These are phyloP conservation scores for Trichoderma simmonsii DNA, from an alignment of 2,329 filamentous ascomycete genomes.

Conservation along the genomic window DNA sequence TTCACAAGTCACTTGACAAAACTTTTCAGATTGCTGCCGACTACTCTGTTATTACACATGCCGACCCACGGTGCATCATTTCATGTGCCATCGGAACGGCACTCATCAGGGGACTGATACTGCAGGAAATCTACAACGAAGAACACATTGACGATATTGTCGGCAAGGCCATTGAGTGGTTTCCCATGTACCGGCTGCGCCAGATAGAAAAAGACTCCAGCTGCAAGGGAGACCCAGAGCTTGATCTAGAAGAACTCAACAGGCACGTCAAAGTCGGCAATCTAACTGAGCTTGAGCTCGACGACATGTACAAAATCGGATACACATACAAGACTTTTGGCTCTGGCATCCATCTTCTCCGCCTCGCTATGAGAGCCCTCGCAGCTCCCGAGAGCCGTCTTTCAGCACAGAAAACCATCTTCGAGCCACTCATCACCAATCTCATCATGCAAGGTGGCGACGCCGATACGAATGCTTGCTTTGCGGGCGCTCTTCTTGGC, in stretches of 20 bases:
- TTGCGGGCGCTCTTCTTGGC: constrained; percentile 49
- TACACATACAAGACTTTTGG: constrained; percentile 55
- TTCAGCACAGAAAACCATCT: constrained; percentile 29
- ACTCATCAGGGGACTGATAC: constrained; percentile 44
- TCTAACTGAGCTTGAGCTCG: constrained; percentile 42
- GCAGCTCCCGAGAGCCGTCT: constrained; percentile 21
- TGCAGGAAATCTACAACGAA: constrained; percentile 42
- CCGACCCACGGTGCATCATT: constrained; percentile 50
- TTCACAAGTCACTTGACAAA: constrained; percentile 39
- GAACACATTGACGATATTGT: constrained; percentile 41
- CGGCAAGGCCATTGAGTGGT: constrained; percentile 40
- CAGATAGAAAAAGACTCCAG: constrained; percentile 25
- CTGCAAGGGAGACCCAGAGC: constrained; percentile 29
- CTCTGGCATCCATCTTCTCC: constrained; percentile 43
- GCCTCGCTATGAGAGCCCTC: constrained; percentile 40
- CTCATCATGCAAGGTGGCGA: constrained; percentile 52
- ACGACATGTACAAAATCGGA: constrained; percentile 45
- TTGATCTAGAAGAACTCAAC: constrained; percentile 42
- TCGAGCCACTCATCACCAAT: constrained; percentile 47
- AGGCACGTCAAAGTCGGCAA: constrained; percentile 37
- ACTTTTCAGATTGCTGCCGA: constrained; percentile 42
- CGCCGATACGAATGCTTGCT: constrained; percentile 53
- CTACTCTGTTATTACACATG: constrained; percentile 46
- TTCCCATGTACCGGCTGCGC: constrained; percentile 23
- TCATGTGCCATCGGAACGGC: constrained; percentile 47